Evolutionary conservation across 257 asterid genomes (phyloP), one percentile per base, ranked within the genome.

Genomic region (Marsdenia floribunda): DNA sequence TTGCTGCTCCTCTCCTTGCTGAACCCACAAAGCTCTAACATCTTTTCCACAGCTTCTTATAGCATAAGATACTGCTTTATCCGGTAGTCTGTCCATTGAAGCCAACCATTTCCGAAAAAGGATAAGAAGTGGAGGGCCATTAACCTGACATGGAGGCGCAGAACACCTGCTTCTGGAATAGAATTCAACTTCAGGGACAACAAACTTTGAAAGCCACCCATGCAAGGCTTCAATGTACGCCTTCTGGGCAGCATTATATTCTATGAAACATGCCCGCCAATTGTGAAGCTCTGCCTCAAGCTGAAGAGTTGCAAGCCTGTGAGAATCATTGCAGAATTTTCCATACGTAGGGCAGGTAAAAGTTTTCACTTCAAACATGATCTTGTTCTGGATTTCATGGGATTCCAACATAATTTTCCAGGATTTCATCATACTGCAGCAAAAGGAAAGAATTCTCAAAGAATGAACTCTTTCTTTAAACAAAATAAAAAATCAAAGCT

Each of bases 321-420:
- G 96, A 63, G 95, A 85, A 52, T 92, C 97, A 18, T 87, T 94
- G 93, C 93, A 87, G 84, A 92, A 92, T 77, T 88, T 94, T 16
- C 89, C 93, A 29, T 86, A 93, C 0, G 96, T 82, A 15, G 96
- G 97, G 76, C 97, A 88, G 75, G 87, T 82, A 72, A 87, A 90
- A 16, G 87, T 84, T 71, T 85, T 85, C 76, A 92, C 97, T 78
- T 94, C 93, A 11, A 82, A 84, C 78, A 94, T 90, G 70, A 94
- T 89, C 85, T 88, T 94, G 29, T 83, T 87, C 90, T 94, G 99
- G 84, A 94, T 90, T 78, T 92, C 97, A 24, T 94, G 97, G 11
- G 90, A 89, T 69, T 89, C 97, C 86, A 85, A 52, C 93, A 94
- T 89, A 10, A 81, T 72, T 72, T 83, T 87, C 99, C 97, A 94